Percentiles rank a stretch among this genome's conserved stretches.
These are phyloP conservation scores for Vaccinium corymbosum DNA, from an alignment of 148 eudicot genomes.

Conservation along the genomic window DNA sequence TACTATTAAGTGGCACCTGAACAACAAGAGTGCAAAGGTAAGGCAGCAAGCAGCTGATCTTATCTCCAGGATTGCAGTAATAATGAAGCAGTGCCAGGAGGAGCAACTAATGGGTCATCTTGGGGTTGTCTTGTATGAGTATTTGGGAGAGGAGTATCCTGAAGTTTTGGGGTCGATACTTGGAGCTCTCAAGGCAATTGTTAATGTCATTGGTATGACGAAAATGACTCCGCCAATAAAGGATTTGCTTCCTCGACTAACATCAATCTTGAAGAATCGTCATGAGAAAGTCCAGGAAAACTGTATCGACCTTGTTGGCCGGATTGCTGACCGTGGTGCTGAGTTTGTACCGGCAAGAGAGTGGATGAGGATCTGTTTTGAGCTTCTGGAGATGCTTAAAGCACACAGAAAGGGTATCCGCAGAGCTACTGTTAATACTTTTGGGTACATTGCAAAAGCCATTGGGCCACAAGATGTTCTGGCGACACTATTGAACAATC, in stretches of 20 bases:
- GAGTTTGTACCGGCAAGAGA: slow-evolving; percentile 96
- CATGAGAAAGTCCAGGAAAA: slow-evolving; percentile 98
- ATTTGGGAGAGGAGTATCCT: slow-evolving; percentile 91
- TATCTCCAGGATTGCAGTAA: slow-evolving; percentile 87
- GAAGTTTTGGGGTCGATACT: slow-evolving; percentile 93
- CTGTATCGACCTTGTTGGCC: slow-evolving; percentile 89
- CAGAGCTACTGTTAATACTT: slow-evolving; percentile 89
- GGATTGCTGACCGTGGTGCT: slow-evolving; percentile 96
- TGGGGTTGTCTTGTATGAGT: slow-evolving; percentile 92
- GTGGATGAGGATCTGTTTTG: slow-evolving; percentile 98
- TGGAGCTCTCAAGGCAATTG: slow-evolving; percentile 92
- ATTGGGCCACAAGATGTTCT: slow-evolving; percentile 95
- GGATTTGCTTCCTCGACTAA: slow-evolving; percentile 82
- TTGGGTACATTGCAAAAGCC: slow-evolving; percentile 94
- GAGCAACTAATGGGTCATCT: slow-evolving; percentile 99
- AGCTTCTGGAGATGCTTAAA: slow-evolving; percentile 95
- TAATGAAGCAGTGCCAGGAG: slow-evolving; percentile 97
- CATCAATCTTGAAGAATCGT: slow-evolving; percentile 88
- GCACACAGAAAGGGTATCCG: slow-evolving; percentile 96
- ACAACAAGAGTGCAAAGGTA: slow-evolving; percentile 96
- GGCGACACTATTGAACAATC: slow-evolving; percentile 80
- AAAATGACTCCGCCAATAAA: slow-evolving; percentile 98
- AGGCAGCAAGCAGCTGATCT: slow-evolving; percentile 97
- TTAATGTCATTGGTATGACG: slow-evolving; percentile 95
- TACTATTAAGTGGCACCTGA: slow-evolving; percentile 94